These are phyloP conservation scores for Gliomastix tumulicola DNA, from an alignment of 2,329 filamentous ascomycete species.

Conservation along the genomic window DNA sequence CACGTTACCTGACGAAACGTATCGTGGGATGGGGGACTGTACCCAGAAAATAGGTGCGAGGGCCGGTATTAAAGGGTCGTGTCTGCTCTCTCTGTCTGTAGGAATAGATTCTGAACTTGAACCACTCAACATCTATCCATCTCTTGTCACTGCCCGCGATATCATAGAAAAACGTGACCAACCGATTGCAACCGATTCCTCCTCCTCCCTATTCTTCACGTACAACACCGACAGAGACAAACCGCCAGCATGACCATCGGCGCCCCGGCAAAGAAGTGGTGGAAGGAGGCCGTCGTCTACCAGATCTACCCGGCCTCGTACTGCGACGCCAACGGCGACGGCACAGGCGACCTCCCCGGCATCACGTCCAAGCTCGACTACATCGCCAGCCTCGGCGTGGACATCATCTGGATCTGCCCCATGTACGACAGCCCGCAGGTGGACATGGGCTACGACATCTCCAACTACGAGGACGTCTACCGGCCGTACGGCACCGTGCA, in stretches of 20 bases:
- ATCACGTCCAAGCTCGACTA: constrained; percentile 57
- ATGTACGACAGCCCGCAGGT: constrained; percentile 58
- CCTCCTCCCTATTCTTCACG: not conserved
- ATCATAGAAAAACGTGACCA: too few species aligned
- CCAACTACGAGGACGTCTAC: constrained; percentile 61
- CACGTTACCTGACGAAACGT: too few species aligned
- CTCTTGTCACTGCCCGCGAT: too few species aligned
- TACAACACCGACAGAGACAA: too few species aligned
- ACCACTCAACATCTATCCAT: too few species aligned
- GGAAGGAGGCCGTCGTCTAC: constrained; percentile 51
- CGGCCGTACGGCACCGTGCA: constrained; percentile 58
- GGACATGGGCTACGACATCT: constrained; percentile 67
- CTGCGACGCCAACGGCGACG: constrained; percentile 49
- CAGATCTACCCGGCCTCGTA: constrained; percentile 55
- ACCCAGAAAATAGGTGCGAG: too few species aligned
- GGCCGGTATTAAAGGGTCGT: too few species aligned
- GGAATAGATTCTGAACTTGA: too few species aligned
- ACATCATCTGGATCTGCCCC: constrained; percentile 62
- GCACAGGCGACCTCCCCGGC: constrained; percentile 56
- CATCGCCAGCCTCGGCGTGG: constrained; percentile 51
- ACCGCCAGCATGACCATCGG: constrained; percentile 14
- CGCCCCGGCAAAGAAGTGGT: constrained; percentile 30
- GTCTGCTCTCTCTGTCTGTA: too few species aligned
- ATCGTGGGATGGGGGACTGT: too few species aligned
- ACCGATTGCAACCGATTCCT: too few species aligned